phyloP scores from a whole-genome alignment of 169 alveolate genomes.

The Cryptosporidium bovis region DNA sequence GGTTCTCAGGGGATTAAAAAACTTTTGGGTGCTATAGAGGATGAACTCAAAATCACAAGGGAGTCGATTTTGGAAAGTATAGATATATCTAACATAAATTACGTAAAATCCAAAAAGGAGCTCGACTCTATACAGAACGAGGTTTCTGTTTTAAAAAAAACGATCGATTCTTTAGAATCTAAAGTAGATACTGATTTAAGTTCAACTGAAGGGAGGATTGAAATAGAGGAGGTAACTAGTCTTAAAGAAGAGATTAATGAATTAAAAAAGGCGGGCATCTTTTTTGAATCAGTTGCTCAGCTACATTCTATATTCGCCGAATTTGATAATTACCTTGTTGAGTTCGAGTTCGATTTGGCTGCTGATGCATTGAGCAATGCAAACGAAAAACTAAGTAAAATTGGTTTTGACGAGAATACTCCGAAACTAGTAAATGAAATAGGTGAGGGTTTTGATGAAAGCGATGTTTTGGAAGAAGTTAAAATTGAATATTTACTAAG shows the following conservation, averaged over 20 bases:
- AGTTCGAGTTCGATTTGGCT: slow-evolving; percentile 63
- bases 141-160: slow-evolving; percentile 8
- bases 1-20: slow-evolving; percentile 1
- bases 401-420: neutral
- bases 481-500: slow-evolving; percentile 51
- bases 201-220: slow-evolving; percentile 26
- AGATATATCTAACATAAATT: slow-evolving; percentile 36
- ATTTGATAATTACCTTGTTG: slow-evolving; percentile 62
- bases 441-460: slow-evolving; percentile 6
- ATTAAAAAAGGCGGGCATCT: slow-evolving; percentile 10
- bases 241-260: slow-evolving; percentile 12
- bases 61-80: slow-evolving; percentile 43
- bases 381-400: slow-evolving; percentile 7
- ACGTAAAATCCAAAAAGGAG: slow-evolving; percentile 40
- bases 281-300: slow-evolving; percentile 41
- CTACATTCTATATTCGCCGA: slow-evolving; percentile 66
- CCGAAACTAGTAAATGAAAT: neutral
- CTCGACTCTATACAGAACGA: slow-evolving; percentile 42
- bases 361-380: slow-evolving; percentile 69
- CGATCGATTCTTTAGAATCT: slow-evolving; percentile 1
- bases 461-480: slow-evolving; percentile 44
- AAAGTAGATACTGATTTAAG: slow-evolving; percentile 19
- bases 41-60: slow-evolving; percentile 19
- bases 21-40: slow-evolving; percentile 2
- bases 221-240: slow-evolving; percentile 26